These are phyloP conservation scores for Magnolia changhungtana DNA, from an alignment of 164 flowering plant genomes.

Conservation along the genomic window DNA sequence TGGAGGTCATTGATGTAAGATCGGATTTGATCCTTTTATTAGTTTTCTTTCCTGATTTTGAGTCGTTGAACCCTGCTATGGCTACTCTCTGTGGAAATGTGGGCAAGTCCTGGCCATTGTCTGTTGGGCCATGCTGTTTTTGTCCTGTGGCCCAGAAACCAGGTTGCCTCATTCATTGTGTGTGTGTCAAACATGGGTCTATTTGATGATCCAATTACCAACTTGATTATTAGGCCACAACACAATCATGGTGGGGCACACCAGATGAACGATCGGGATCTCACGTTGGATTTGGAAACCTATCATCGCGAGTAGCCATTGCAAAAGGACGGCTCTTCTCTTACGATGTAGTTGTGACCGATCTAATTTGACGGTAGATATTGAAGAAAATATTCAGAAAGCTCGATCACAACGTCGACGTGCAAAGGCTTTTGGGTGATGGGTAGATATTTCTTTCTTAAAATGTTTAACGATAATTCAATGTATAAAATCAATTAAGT, in stretches of 20 bases:
- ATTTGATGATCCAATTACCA: neutral
- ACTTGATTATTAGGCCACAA: neutral
- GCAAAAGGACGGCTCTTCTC: neutral
- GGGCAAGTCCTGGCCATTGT: neutral
- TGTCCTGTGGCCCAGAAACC: neutral
- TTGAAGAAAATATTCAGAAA: conserved; percentile 1
- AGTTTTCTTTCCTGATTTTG: neutral
- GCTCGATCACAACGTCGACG: neutral
- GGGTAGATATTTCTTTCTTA: neutral
- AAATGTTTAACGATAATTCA: neutral
- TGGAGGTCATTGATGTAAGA: conserved; percentile 5
- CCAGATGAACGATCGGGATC: neutral
- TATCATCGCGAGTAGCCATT: neutral
- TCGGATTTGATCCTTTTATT: neutral
- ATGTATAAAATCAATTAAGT: too few species aligned
- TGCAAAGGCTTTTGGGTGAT: neutral
- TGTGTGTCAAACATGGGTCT: too few species aligned
- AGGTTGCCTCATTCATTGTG: neutral
- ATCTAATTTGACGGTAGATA: neutral
- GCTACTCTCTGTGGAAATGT: neutral
- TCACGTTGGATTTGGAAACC: neutral
- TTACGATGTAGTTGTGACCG: neutral
- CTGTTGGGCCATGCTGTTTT: neutral
- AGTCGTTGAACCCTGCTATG: neutral
- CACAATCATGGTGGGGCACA: neutral